phyloP scores from a whole-genome alignment of 257 asterid species.

The Gentiana straminea region DNA sequence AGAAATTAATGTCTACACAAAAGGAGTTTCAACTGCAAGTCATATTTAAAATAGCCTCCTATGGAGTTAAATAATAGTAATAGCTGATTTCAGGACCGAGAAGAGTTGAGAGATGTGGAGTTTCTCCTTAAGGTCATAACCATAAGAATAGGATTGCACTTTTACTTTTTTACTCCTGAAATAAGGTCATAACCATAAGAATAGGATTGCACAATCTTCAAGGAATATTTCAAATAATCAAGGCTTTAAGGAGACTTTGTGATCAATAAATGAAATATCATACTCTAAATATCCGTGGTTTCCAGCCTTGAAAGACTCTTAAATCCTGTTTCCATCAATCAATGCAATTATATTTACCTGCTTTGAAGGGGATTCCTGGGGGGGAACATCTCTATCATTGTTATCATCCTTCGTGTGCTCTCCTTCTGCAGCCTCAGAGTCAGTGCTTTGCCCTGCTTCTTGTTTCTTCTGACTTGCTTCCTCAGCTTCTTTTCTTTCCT shows the following conservation, averaged over 20 bases:
- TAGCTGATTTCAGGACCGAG: no score
- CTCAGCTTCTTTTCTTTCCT: conserved; percentile 51
- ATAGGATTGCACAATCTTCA: no score
- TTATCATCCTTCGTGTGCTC: conserved; percentile 31
- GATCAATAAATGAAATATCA: neutral
- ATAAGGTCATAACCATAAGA: no score
- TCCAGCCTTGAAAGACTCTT: neutral
- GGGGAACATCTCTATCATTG: conserved; percentile 32
- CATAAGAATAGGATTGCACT: no score
- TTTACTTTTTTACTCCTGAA: no score
- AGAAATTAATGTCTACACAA: no score
- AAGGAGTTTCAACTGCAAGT: no score
- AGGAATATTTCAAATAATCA: neutral
- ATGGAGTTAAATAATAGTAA: no score
- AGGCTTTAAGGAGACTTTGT: neutral
- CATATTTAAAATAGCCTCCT: no score
- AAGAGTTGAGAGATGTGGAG: no score
- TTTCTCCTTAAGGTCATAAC: no score
- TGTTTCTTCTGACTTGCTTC: conserved; percentile 35
- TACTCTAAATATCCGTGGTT: neutral
- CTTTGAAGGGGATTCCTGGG: conserved; percentile 28
- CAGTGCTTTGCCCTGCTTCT: conserved; percentile 25
- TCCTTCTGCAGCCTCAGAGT: conserved; percentile 27
- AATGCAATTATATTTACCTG: conserved; percentile 27
- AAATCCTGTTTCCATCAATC: neutral